These are phyloP conservation scores for Notholithocarpus densiflorus DNA, from an alignment of 306 rosid species.

Conservation along the genomic window DNA sequence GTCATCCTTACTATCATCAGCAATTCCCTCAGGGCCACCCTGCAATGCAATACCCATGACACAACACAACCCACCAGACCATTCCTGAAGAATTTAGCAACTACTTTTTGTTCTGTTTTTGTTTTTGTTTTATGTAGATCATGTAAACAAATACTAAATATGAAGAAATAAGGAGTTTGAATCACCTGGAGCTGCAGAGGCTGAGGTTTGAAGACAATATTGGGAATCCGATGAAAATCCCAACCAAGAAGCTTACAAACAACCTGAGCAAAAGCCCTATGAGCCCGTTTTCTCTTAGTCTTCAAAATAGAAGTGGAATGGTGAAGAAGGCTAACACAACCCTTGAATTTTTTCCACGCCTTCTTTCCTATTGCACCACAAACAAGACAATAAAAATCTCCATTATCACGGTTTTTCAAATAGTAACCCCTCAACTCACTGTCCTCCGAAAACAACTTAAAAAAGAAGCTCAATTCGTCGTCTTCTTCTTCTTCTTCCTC, in stretches of 20 bases:
- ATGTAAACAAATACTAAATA: neutral
- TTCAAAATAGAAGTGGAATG: constrained; percentile 44
- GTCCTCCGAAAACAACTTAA: constrained; percentile 46
- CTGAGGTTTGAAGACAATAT: constrained; percentile 30
- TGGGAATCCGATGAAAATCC: constrained; percentile 45
- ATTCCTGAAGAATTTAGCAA: no score
- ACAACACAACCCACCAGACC: no score
- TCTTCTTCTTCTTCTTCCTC: constrained; percentile 14
- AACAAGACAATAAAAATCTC: constrained; percentile 69
- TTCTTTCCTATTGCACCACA: constrained; percentile 58
- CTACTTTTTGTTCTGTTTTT: neutral
- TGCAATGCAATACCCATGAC: neutral
- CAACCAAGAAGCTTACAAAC: constrained; percentile 64
- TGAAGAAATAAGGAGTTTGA: neutral
- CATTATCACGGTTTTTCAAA: constrained; percentile 39
- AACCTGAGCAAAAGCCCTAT: constrained; percentile 54
- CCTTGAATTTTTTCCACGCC: constrained; percentile 55
- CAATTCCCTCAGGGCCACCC: constrained; percentile 14
- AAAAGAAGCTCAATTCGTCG: constrained; percentile 41
- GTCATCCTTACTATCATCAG: neutral
- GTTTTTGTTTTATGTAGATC: neutral
- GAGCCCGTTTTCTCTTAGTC: constrained; percentile 49
- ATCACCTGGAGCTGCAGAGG: constrained; percentile 19
- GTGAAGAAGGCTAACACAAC: constrained; percentile 51
- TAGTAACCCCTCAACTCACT: constrained; percentile 51